A percentile compares a stretch with the other conserved stretches of the same genome.
phyloP scores from a whole-genome alignment of 2,329 filamentous ascomycete species.

The Rhexocercosporidium sp. region DNA sequence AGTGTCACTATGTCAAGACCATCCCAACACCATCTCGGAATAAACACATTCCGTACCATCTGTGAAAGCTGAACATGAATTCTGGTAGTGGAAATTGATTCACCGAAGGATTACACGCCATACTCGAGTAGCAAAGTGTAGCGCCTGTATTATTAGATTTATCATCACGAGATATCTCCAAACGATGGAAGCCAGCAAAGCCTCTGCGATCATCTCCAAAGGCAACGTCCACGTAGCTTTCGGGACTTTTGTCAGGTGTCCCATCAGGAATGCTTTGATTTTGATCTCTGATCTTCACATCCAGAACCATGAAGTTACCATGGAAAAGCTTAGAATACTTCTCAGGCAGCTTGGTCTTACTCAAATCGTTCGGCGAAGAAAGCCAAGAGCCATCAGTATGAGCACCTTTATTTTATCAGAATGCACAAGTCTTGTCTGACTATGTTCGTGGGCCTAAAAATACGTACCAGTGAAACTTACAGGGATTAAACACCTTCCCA shows the following conservation, averaged over 20 bases:
- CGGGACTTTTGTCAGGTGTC: not conserved
- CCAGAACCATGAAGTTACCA: slow-evolving; percentile 29
- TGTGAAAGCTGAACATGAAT: slow-evolving; percentile 15
- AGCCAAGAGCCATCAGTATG: not conserved
- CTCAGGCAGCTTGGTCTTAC: slow-evolving; percentile 7
- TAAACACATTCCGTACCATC: slow-evolving; percentile 21
- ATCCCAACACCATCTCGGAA: slow-evolving; percentile 22
- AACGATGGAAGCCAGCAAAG: slow-evolving; percentile 30
- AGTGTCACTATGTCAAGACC: slow-evolving; percentile 17
- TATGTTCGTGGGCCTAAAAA: not conserved
- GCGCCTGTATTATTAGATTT: not conserved
- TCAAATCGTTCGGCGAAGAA: not conserved
- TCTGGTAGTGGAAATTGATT: slow-evolving; percentile 6
- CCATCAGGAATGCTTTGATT: not conserved
- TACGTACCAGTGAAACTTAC: slow-evolving; percentile 20
- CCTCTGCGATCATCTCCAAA: slow-evolving; percentile 25
- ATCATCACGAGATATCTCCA: slow-evolving; percentile 15
- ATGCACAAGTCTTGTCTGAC: not conserved
- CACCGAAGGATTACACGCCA: slow-evolving; percentile 20
- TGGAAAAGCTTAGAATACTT: slow-evolving; percentile 19
- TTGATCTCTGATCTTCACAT: slow-evolving; percentile 9
- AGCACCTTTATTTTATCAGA: not conserved
- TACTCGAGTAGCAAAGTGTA: slow-evolving; percentile 18
- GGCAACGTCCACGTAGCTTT: slow-evolving; percentile 28
- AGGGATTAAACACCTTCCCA: slow-evolving; percentile 19